phyloP scores from a whole-genome alignment of 2,329 filamentous ascomycete species.

The Ophiostoma sp. region DNA sequence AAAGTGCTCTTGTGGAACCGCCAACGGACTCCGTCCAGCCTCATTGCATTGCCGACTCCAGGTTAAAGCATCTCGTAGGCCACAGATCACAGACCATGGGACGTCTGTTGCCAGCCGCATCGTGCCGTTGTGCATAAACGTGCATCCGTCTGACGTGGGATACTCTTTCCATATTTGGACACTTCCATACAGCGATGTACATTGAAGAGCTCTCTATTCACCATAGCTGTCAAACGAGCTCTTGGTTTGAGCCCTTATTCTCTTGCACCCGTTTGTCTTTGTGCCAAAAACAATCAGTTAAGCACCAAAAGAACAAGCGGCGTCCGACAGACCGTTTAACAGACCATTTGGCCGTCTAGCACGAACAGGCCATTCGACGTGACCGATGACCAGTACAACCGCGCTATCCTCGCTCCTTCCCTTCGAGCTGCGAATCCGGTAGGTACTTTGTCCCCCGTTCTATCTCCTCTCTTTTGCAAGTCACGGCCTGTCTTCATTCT shows the following conservation, averaged over 20 bases:
- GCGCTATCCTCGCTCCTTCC: slow-evolving; percentile 1
- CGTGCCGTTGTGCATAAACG: not conserved
- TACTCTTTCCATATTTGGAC: not conserved
- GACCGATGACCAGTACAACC: not conserved
- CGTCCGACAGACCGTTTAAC: not conserved
- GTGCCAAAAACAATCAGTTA: not conserved
- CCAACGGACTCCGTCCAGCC: slow-evolving; percentile 6
- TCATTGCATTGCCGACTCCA: not conserved
- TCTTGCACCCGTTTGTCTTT: not conserved
- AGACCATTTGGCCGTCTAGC: not conserved
- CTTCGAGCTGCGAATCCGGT: not conserved
- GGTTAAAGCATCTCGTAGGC: not conserved
- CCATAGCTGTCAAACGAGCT: not conserved
- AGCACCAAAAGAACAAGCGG: not conserved
- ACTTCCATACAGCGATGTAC: not conserved
- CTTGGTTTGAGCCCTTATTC: not conserved
- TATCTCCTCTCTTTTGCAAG: not conserved
- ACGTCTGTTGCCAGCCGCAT: slow-evolving; percentile 5
- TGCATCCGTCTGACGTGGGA: not conserved
- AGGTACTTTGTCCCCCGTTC: not conserved
- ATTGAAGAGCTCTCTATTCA: not conserved
- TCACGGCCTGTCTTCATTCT: not conserved
- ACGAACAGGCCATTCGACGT: not conserved
- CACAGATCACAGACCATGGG: not conserved
- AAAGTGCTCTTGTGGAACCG: not conserved